Percentiles rank a stretch among this genome's conserved stretches.
Conservation (phyloP, 2,329 filamentous ascomycete species). For the Pseudogymnoascus sp. region DNA sequence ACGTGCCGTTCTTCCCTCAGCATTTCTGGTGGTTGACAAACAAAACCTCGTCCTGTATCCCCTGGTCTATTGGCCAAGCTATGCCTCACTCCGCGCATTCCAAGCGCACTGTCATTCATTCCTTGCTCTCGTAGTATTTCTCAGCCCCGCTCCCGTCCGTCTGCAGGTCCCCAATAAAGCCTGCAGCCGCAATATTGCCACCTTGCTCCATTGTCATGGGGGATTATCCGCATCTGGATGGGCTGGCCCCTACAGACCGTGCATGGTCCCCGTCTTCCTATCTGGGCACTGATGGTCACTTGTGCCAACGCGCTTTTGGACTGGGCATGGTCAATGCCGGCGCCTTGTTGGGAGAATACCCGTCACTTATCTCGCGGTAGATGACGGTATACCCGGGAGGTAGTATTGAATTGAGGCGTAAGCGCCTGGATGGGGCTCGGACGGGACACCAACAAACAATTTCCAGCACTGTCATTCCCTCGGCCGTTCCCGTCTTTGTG, state of each 20-base stretch:
- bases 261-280: not conserved
- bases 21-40: not conserved
- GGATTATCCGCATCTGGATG: not conserved
- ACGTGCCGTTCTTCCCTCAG: not conserved
- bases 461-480: not conserved
- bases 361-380: not conserved
- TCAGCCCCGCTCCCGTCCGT: not conserved
- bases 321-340: not conserved
- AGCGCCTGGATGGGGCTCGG: not conserved
- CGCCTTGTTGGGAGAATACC: not conserved
- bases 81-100: not conserved
- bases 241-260: not conserved
- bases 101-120: not conserved
- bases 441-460: not conserved
- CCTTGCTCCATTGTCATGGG: not conserved
- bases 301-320: not conserved
- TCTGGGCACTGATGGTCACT: not conserved
- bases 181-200: not conserved
- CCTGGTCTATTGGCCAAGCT: not conserved
- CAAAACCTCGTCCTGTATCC: not conserved
- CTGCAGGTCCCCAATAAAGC: slow-evolving; percentile 2
- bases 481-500: not conserved
- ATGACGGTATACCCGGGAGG: not conserved
- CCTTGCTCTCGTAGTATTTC: not conserved
- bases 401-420: not conserved